Base-by-base conservation (phyloP, 495 filamentous ascomycete genomes). In the Tuber borchii region DNA sequence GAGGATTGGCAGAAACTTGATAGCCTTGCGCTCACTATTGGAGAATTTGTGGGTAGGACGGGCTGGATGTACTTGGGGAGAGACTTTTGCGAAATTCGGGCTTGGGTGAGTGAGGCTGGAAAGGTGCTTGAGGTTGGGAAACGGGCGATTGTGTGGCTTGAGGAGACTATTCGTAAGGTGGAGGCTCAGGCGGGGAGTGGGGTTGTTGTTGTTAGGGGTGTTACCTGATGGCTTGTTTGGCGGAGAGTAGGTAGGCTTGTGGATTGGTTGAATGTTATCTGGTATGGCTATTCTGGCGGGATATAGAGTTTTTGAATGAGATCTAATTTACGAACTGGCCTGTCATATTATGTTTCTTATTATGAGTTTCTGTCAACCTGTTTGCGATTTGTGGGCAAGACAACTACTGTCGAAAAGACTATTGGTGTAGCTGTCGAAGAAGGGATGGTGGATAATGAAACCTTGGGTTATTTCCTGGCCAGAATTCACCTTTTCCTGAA, bases 401-500 rank as follows among this genome's bases (percentile, higher is more conserved):
- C 88, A 2, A 80, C 85, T 40, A 40, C 88, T n/a, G 79, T 85
- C 48, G 85, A 84, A 45, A 85, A 88, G 65, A 82, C 87, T n/a
- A 88, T 91, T 77, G 88, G 88, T 40, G 82, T 90, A 72, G 90
- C 90, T 8, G 90, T 92, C 34, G 84, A 85, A 72, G 85, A 85
- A 48, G 86, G 86, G 37, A 84, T 88, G 70, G 87, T 92, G 12
- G 90, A 92, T 77, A 92, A 92, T 80, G 90, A 92, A 84, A 92
- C 90, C 1, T 84, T 92, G 17, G 90, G 90, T 51, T 92, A 92
- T 84, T 92, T 92, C 84, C 82, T 92, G 1, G 90, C 89, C 2
- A 84, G 90, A 31, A 90, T 91, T 74, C 87, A 91, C 74, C 85
- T 88, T 3, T 91, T 92, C 85, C 84, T 91, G 42, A 75, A 86